These are phyloP conservation scores for Komagataella kurtzmanii DNA, from an alignment of 805 yeast species.

Conservation along the genomic window DNA sequence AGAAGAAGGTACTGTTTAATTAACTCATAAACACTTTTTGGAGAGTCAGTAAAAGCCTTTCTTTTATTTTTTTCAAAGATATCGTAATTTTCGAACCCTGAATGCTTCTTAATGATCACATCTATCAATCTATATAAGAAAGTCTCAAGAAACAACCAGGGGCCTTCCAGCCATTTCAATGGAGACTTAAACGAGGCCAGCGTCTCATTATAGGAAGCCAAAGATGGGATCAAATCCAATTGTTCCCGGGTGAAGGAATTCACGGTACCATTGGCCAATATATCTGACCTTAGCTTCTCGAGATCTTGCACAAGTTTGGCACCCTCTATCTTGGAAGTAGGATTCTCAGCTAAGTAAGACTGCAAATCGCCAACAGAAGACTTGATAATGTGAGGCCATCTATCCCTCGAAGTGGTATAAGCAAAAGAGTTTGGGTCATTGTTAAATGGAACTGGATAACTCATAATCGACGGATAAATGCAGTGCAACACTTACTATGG, in stretches of 20 bases:
- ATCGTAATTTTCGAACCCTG: constrained; percentile 49
- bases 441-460: constrained; percentile 33
- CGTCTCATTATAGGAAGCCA: constrained; percentile 41
- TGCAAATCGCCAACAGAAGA: constrained; percentile 56
- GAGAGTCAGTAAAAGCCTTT: constrained; percentile 62
- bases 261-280: constrained; percentile 28
- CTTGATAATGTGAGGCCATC: constrained; percentile 81
- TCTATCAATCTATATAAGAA: constrained; percentile 63
- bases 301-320: constrained; percentile 27
- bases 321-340: constrained; percentile 29
- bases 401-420: constrained; percentile 53
- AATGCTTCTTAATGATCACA: constrained; percentile 22
- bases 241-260: constrained; percentile 29
- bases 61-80: constrained; percentile 60
- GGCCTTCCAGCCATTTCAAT: constrained; percentile 62
- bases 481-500: not conserved
- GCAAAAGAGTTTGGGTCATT: constrained; percentile 74
- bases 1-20: constrained; percentile 40
- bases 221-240: constrained; percentile 22
- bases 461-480: not conserved
- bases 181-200: constrained; percentile 7
- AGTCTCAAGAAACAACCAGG: constrained; percentile 87
- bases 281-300: constrained; percentile 25
- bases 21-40: constrained; percentile 67
- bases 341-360: constrained; percentile 10